These are phyloP conservation scores for Melaleuca alternifolia DNA, from an alignment of 345 rosid genomes.

Conservation along the genomic window DNA sequence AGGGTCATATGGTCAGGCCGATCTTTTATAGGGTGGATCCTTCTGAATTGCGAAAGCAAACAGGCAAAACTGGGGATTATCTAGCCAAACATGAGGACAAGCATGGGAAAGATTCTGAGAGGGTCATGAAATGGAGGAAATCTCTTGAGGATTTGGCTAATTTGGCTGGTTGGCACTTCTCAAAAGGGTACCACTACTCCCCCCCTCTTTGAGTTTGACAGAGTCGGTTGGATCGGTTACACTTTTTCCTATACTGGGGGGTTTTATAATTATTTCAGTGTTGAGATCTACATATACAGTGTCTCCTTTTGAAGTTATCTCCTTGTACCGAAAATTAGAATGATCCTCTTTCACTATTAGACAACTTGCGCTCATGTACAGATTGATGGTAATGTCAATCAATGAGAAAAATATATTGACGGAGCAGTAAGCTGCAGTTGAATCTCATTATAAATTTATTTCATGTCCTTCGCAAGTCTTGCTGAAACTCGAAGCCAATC, in stretches of 20 bases:
- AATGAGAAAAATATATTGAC: not conserved
- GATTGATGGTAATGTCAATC: not conserved
- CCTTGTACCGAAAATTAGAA: not conserved
- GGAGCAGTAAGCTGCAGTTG: not conserved
- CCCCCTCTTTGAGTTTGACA: not conserved
- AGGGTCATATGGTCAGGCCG: slow-evolving; percentile 5
- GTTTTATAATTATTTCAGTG: not conserved
- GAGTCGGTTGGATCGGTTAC: not conserved
- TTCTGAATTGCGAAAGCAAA: slow-evolving; percentile 9
- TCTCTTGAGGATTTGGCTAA: slow-evolving; percentile 8
- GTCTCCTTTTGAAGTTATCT: not conserved
- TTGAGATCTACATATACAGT: not conserved
- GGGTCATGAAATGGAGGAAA: slow-evolving; percentile 9
- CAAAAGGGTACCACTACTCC: not conserved
- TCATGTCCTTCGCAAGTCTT: not conserved
- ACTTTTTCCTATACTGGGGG: not conserved
- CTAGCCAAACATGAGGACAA: not conserved
- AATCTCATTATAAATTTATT: not conserved
- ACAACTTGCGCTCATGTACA: not conserved
- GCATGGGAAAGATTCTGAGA: not conserved
- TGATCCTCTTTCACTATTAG: not conserved
- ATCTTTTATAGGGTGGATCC: slow-evolving; percentile 17
- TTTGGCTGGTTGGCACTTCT: slow-evolving; percentile 11
- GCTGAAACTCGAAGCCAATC: not conserved
- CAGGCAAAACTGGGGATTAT: slow-evolving; percentile 2